Conservation (phyloP, 805 yeast species). For the Wickerhamiella bombiphila region DNA sequence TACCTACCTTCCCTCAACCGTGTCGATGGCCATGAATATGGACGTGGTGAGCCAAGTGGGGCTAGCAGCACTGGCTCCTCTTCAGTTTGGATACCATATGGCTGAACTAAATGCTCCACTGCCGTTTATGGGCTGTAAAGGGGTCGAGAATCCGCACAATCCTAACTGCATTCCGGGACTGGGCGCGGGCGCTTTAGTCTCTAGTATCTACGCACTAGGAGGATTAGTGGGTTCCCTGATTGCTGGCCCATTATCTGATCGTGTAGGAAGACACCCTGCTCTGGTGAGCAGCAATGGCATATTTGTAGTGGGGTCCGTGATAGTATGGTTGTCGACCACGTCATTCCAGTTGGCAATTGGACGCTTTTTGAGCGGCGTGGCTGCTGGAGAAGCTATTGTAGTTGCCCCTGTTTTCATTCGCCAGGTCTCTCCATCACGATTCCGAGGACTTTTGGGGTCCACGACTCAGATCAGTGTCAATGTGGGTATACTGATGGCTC, state of each 20-base stretch:
- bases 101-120: conserved; percentile 90
- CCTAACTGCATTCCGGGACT: conserved; percentile 43
- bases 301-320: conserved; percentile 44
- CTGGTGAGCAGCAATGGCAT: conserved; percentile 35
- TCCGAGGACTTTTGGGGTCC: conserved; percentile 70
- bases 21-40: background rate
- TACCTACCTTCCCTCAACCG: no score
- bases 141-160: conserved; percentile 9
- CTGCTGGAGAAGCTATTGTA: conserved; percentile 79
- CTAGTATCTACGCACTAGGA: conserved; percentile 71
- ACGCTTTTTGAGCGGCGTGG: conserved; percentile 65
- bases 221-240: conserved; percentile 62
- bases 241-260: conserved; percentile 52
- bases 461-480: conserved; percentile 82
- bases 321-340: conserved; percentile 38
- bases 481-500: conserved; percentile 71
- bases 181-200: conserved; percentile 53
- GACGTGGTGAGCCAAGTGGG: background rate
- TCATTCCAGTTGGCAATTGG: conserved; percentile 41
- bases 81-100: conserved; percentile 91
- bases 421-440: conserved; percentile 56
- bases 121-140: conserved; percentile 43
- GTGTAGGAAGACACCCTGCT: conserved; percentile 44
- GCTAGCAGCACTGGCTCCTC: conserved; percentile 37
- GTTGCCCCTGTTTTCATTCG: conserved; percentile 69